phyloP scores from a whole-genome alignment of 306 rosid species.

The Lotus japonicus region DNA sequence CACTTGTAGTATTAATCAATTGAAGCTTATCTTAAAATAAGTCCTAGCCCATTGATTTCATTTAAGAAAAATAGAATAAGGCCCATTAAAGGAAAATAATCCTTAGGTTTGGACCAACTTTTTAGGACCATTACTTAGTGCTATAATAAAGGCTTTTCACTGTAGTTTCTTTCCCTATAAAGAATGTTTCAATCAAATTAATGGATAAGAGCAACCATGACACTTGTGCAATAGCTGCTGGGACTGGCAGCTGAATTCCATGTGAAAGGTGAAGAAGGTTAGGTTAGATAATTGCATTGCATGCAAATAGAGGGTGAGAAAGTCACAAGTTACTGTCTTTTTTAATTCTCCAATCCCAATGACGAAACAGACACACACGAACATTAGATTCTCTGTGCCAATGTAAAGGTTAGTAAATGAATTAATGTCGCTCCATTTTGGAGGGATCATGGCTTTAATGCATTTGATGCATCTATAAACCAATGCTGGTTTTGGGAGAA shows the following conservation, averaged over 20 bases:
- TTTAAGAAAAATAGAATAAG: background rate
- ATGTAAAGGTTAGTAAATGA: too few species aligned
- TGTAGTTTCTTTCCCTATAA: conserved; percentile 13
- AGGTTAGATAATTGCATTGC: too few species aligned
- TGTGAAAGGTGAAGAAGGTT: background rate
- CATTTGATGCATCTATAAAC: too few species aligned
- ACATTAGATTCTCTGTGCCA: too few species aligned
- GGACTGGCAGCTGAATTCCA: conserved; percentile 6
- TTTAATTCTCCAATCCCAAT: too few species aligned
- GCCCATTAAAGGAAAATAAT: background rate
- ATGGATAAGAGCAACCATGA: conserved; percentile 7
- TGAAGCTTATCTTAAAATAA: background rate
- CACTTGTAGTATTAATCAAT: background rate
- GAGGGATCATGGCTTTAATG: too few species aligned
- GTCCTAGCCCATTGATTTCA: background rate
- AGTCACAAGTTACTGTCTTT: too few species aligned
- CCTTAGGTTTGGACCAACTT: background rate
- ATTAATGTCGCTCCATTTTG: too few species aligned
- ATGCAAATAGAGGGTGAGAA: too few species aligned
- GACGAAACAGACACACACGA: too few species aligned
- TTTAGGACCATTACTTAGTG: background rate
- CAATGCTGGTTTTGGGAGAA: too few species aligned
- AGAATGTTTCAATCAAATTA: background rate
- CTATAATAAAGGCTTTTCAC: background rate
- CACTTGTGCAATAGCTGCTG: background rate